Evolutionary conservation across 2,329 filamentous ascomycete species (phyloP).

Genomic region (Colletotrichum sp.): DNA sequence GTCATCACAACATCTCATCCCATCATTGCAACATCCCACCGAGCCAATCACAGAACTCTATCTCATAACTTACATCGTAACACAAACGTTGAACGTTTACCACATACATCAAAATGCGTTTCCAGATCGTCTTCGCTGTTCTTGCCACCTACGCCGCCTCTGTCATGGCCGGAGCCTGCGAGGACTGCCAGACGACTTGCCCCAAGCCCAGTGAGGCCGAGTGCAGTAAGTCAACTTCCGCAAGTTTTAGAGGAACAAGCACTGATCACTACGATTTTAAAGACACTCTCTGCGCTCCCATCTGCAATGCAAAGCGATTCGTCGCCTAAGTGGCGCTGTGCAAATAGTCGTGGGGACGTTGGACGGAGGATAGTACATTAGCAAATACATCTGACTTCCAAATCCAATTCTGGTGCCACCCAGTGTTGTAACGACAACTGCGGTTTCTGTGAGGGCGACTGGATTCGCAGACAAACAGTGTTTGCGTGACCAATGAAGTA

Average conservation of each 20-base stretch:
- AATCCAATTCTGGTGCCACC: too few species aligned
- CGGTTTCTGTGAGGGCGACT: neutral
- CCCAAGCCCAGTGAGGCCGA: neutral
- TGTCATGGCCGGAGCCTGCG: neutral
- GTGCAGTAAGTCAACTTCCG: neutral
- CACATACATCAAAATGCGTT: neutral
- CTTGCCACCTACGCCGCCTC: neutral
- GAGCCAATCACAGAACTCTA: neutral
- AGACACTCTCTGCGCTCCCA: neutral
- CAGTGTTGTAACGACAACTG: neutral
- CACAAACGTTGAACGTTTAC: neutral
- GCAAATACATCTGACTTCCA: neutral
- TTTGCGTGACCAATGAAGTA: too few species aligned
- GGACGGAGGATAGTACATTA: neutral
- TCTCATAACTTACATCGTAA: neutral
- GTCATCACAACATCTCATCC: neutral
- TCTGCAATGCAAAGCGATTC: neutral
- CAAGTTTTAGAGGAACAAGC: fast-evolving
- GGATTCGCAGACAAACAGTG: too few species aligned
- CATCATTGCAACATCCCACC: neutral
- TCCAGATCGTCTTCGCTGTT: neutral
- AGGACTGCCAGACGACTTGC: conserved; percentile 3
- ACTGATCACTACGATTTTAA: fast-evolving
- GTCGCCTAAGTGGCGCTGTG: neutral
- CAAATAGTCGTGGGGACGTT: neutral